These are phyloP conservation scores for Hypomyces perniciosus DNA, from an alignment of 2,329 filamentous ascomycete species.

Conservation along the genomic window DNA sequence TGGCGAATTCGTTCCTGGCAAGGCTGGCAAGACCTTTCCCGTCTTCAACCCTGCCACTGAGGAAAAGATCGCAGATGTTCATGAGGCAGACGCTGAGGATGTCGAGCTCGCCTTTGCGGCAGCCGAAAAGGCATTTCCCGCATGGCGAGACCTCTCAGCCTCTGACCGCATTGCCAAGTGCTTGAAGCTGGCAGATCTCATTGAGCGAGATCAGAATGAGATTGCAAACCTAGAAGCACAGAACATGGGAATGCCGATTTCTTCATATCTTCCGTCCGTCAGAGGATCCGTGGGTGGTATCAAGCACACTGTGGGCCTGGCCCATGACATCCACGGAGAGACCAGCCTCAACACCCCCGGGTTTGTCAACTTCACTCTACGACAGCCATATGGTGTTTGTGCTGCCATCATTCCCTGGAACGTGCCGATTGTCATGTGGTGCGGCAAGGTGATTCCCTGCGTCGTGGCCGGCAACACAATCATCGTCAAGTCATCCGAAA, in stretches of 20 bases:
- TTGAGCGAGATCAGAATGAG: slow-evolving; percentile 11
- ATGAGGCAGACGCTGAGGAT: slow-evolving; percentile 14
- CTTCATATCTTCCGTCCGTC: slow-evolving; percentile 1
- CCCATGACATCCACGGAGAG: slow-evolving; percentile 47
- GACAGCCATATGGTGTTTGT: slow-evolving; percentile 68
- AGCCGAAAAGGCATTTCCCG: slow-evolving; percentile 13
- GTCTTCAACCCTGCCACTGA: slow-evolving; percentile 20
- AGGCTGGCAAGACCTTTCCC: slow-evolving; percentile 15
- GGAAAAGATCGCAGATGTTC: slow-evolving; percentile 16
- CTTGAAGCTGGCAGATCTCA: slow-evolving; percentile 13
- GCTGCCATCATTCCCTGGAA: slow-evolving; percentile 70
- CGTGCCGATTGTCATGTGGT: slow-evolving; percentile 44
- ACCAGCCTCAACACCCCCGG: slow-evolving; percentile 44
- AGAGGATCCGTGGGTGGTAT: slow-evolving; percentile 27
- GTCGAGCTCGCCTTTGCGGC: slow-evolving; percentile 13
- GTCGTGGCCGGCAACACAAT: slow-evolving; percentile 56
- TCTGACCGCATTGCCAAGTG: slow-evolving; percentile 7
- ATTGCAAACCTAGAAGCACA: slow-evolving; percentile 13
- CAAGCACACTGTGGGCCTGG: slow-evolving; percentile 64
- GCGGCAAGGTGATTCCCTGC: slow-evolving; percentile 58
- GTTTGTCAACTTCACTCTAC: slow-evolving; percentile 38
- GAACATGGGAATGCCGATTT: slow-evolving; percentile 14
- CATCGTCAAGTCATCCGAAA: slow-evolving; percentile 56
- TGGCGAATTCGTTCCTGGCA: slow-evolving; percentile 12
- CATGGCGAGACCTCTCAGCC: slow-evolving; percentile 8